Conservation (phyloP, 768 basidiomycete genomes). For the Pisolithus marmoratus region DNA sequence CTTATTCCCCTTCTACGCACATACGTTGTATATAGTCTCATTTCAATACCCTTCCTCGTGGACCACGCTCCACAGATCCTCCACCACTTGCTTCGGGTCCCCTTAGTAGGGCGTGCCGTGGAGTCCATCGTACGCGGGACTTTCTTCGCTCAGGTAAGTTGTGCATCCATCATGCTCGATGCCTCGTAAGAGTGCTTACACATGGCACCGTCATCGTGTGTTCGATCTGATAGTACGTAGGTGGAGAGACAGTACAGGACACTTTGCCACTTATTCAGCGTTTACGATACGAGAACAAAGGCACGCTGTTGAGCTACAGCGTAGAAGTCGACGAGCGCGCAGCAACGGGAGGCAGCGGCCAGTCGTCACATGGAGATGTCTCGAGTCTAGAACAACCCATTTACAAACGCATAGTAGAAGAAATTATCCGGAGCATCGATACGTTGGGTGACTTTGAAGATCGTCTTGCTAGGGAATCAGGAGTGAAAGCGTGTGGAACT, state of each 20-base stretch:
- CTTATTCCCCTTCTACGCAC: conserved; percentile 52
- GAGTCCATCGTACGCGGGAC: conserved; percentile 69
- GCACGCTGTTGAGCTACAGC: conserved; percentile 74
- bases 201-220: no score
- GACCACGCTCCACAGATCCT: conserved; percentile 70
- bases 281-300: conserved; percentile 65
- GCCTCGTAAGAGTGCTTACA: not conserved
- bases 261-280: conserved; percentile 57
- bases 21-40: conserved; percentile 78
- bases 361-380: not conserved
- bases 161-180: not conserved
- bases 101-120: conserved; percentile 54
- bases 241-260: conserved; percentile 73
- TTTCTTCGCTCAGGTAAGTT: conserved; percentile 76
- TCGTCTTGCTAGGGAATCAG: conserved; percentile 17
- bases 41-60: conserved; percentile 70
- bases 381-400: conserved; percentile 23
- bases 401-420: conserved; percentile 63
- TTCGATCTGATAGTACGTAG: conserved; percentile 60
- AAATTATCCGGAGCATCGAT: conserved; percentile 73
- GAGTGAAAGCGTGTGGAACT: conserved; percentile 45
- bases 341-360: conserved; percentile 27
- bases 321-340: conserved; percentile 74
- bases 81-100: conserved; percentile 41
- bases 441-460: conserved; percentile 80